Evolutionary conservation across 2,329 filamentous ascomycete genomes (phyloP), one percentile per base, ranked within the genome.

Genomic region (Madurella fahalii): DNA sequence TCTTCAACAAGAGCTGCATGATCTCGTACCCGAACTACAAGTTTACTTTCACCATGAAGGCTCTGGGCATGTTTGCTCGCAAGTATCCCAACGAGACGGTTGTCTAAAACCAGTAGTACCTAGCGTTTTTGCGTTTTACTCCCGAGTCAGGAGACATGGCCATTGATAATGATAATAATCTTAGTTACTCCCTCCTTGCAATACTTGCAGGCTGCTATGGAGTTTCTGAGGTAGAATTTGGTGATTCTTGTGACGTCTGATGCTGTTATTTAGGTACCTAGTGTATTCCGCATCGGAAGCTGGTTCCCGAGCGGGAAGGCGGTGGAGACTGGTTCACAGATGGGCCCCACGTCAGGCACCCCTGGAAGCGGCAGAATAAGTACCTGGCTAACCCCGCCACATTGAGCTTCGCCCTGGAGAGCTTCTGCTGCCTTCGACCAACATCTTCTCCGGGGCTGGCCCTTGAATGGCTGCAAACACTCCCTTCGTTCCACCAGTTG

Each of bases 11-110:
- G 77, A 94, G 86, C 66, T 97, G 93, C 78, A 97, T 96, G 90
- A 99, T 99, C 61, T 94, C 90, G 0, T 99, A 99, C 68, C 93
- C 93, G 42, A 99, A 99, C 77, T 99, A 99, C 78, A 99, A 97
- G 76, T 94, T 96, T 70, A 89, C 87, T 55, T 99, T 96, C 72
- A 86, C 93, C 1, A 88, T 97, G 68, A 95, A 95, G 74, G 94
- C 94, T 2, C 71, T 99, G 60, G 94, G 94, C 5, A 87, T 96
- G 83, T 99, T 90, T 77, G 84, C 87, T 4, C 80, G 76, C 63
- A 82, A 78, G 59, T 92, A 86, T 61, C 87, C 87, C 0, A 78
- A 89, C 57, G 81, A 85, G 53, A 78, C 74, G 64, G 69, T 89
- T 2, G 64, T 66, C 9, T 66, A 47, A 54, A 20, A 20, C 39